A percentile compares a stretch with the other conserved stretches of the same genome.
phyloP scores from a whole-genome alignment of 352 stramenopile genomes.

The Phytophthora niederhauseri region DNA sequence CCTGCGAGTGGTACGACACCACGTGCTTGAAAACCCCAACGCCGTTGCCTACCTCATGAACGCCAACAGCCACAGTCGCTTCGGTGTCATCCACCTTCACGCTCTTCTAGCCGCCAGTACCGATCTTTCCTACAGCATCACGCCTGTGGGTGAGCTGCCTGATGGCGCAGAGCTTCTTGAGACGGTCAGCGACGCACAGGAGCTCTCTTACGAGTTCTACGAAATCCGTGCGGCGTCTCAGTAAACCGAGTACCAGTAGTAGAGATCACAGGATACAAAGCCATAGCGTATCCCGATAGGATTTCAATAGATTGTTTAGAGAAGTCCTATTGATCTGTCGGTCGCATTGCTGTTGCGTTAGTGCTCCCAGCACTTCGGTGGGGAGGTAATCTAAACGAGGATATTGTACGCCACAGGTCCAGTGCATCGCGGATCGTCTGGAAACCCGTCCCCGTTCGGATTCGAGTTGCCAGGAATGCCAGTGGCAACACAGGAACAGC shows the following conservation, averaged over 20 bases:
- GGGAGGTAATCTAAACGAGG: constrained; percentile 35
- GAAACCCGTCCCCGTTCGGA: constrained; percentile 72
- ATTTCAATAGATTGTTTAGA: constrained; percentile 6
- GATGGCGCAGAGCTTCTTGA: constrained; percentile 73
- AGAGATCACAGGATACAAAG: constrained; percentile 10
- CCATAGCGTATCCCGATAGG: not conserved
- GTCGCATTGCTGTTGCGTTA: too few relatives aligned
- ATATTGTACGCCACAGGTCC: constrained; percentile 70
- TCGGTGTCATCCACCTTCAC: constrained; percentile 79
- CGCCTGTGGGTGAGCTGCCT: constrained; percentile 58
- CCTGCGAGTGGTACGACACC: constrained; percentile 70
- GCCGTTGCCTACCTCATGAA: constrained; percentile 88
- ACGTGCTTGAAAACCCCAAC: constrained; percentile 44
- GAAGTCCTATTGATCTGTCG: not conserved
- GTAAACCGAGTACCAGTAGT: constrained; percentile 21
- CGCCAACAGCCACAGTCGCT: constrained; percentile 86
- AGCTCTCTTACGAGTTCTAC: constrained; percentile 90
- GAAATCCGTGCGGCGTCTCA: constrained; percentile 61
- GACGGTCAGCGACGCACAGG: constrained; percentile 73
- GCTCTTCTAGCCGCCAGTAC: constrained; percentile 56
- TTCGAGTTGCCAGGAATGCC: constrained; percentile 72
- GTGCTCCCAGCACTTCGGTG: too few relatives aligned
- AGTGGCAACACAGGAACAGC: constrained; percentile 73
- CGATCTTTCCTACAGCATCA: constrained; percentile 76
- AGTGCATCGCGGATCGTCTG: constrained; percentile 67